Evolutionary conservation across 2,329 filamentous ascomycete genomes (phyloP), one percentile per base, ranked within the genome.

Genomic region (Teratosphaeria destructans): DNA sequence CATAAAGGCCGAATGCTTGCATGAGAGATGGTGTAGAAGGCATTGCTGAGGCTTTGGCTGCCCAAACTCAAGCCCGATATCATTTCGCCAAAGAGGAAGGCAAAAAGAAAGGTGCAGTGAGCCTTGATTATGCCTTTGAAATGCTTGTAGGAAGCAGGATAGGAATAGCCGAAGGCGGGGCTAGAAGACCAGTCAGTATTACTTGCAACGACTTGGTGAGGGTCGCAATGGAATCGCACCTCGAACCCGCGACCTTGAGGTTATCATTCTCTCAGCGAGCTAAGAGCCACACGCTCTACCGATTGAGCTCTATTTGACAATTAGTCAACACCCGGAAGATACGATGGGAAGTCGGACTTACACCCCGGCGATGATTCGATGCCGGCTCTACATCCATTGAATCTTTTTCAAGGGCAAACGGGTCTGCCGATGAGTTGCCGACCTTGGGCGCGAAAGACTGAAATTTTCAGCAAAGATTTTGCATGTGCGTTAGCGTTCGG

Each of bases 281-380:
- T 65, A 65, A 66, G 63, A 66, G 65, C 65, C 65, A 66, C 63
- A 66, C 63, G 61, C 61, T 62, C 59, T 63, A 60, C 59, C 76
- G 75, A 78, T 78, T 78, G 76, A 78, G 76, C 76, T 78, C 37
- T 43, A 14, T 14, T 43, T 43, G 37, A 43, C 37, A 14, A 12
- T 43, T n/a, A 43, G 37, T 2, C 37, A 43, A 43, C 11, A 43
- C 5, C 11, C 37, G 11, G 37, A 16, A 43, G 12, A 14, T 10
- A 14, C 1, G 12, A 14, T 43, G 12, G 11, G 8, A 43, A 43
- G 3, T 43, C 2, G 37, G 16, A 43, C 37, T 43, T 14, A 43
- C 37, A 43, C 37, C 37, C 37, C 43, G 43, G 43, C 43, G 19
- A 23, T 49, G 16, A 49, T 49, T 49, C 7, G 43, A 49, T 49